These are phyloP conservation scores for Corymbia calophylla DNA, from an alignment of 441 rosid species.

Conservation along the genomic window DNA sequence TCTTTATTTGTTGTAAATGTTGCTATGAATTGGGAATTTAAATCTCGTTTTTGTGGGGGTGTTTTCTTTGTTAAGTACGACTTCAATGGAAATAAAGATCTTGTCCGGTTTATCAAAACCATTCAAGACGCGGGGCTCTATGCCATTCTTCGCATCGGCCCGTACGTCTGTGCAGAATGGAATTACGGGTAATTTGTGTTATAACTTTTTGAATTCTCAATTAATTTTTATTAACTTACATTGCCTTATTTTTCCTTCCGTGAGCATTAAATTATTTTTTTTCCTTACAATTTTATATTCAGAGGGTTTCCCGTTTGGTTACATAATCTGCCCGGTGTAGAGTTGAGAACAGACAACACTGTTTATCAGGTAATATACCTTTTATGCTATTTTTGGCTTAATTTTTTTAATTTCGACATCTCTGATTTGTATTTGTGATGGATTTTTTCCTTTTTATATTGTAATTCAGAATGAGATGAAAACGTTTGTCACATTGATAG, in stretches of 20 bases:
- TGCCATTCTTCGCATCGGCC: conserved; percentile 43
- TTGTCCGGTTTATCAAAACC: conserved; percentile 37
- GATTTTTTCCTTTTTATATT: neutral
- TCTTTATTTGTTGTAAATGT: neutral
- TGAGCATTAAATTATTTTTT: neutral
- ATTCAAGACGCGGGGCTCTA: conserved; percentile 27
- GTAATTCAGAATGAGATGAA: conserved; percentile 35
- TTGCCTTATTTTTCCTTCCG: neutral
- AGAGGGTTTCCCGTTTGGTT: conserved; percentile 12
- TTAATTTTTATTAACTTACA: neutral
- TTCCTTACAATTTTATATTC: neutral
- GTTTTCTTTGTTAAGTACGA: conserved; percentile 16
- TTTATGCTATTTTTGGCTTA: neutral
- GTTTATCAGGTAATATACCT: neutral
- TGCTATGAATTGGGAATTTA: neutral
- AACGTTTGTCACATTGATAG: conserved; percentile 23
- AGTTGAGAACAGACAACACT: neutral
- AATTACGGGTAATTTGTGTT: conserved; percentile 26
- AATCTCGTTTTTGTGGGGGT: neutral
- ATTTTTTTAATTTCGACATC: neutral
- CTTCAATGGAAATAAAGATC: conserved; percentile 27
- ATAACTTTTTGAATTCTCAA: neutral
- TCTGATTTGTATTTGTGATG: neutral
- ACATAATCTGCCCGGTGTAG: neutral
- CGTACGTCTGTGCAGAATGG: conserved; percentile 53